Base-by-base conservation (phyloP, 257 asterid species). In the Haberlea rhodopensis region DNA sequence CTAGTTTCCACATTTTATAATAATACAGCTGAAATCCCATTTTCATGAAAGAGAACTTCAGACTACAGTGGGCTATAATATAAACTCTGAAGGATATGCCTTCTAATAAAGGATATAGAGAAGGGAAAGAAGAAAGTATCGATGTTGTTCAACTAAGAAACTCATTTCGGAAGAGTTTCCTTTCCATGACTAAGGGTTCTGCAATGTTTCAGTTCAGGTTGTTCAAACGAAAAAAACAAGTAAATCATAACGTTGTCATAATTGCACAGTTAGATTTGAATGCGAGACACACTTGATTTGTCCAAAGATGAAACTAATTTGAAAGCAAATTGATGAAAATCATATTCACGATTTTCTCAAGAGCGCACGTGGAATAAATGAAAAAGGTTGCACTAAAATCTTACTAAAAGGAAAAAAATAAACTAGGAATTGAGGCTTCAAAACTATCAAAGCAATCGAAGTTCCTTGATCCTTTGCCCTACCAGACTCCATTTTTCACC, bases 401-500 rank as follows among this genome's bases (percentile, higher is more conserved):
- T 66, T 54, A 22, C 40, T 3, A 53, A 16, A 21, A 65, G 19
- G 55, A 65, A 53, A 52, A 29, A 51, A 7, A 22, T 13, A 11
- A 37, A 13, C 40, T 15, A 26, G 43, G 5, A 15, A 5, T 56
- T 20, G 26, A 13, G 29, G 43, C 22, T 25, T 16, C 28, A 5
- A 18, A 56, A 8, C 13, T 5, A 8, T 22, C 66, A 53, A 43
- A 53, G 21, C 0, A 7, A 40, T 15, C 11, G 0, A 3, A 52
- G 15, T 48, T 31, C 5, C 15, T 51, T 34, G 57, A 52, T 13
- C 37, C 28, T 52, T 32, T 48, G 5, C 25, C 10, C 34, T 43
- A n/a, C 63, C 45, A 32, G 22, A 53, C 57, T 19, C 49, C 5
- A 62, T 10, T 31, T 52, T 23, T 24, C 59, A 43, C 53, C n/a